Evolutionary conservation across 768 basidiomycete genomes (phyloP), one percentile per base, ranked within the genome.

Genomic region (Leccinum pellstonianum): DNA sequence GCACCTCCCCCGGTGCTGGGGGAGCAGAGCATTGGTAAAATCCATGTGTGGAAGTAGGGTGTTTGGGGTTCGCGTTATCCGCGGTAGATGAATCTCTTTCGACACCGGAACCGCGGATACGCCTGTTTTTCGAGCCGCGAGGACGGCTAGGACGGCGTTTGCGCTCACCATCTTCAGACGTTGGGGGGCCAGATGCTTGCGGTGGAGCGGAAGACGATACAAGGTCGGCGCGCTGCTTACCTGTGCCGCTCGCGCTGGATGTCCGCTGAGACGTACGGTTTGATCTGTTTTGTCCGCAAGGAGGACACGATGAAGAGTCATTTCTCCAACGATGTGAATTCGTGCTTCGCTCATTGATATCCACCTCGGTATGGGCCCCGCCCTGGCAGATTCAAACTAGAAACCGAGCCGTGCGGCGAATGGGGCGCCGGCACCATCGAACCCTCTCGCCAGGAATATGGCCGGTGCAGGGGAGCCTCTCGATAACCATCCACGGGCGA

Each of bases 131-230:
- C 14, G 90, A 91, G 27, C 90, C 90, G 61, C 87, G 80, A 33
- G 90, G 90, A 61, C 90, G 84, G 63, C 90, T 90, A 25, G 90
- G 90, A 49, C 86, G 84, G 55, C 90, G 84, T 73, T 90, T 90
- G 62, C 77, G 78, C 38, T 82, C 79, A 0, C 41, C 73, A 59
- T 68, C 74, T 61, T 79, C 73, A 60, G 68, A 72, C 31, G 37
- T 31, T 5, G 62, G 54, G 48, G 62, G 64, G 17, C 61, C 63
- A n/a, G 68, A 52, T 21, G 63, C 48, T 41, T 70, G 66, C 47
- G 68, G 57, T 12, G 68, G 70, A 54, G 69, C 62, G 15, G 73
- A 62, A 50, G 72, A 74, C 49, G 69, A 48, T 60, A 76, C 41
- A n/a, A 43, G 66, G 31, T 63, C 56, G 55, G 56, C 62, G 56